Conservation (phyloP, 2,329 filamentous ascomycete species). For the Celoporthe dispersa region DNA sequence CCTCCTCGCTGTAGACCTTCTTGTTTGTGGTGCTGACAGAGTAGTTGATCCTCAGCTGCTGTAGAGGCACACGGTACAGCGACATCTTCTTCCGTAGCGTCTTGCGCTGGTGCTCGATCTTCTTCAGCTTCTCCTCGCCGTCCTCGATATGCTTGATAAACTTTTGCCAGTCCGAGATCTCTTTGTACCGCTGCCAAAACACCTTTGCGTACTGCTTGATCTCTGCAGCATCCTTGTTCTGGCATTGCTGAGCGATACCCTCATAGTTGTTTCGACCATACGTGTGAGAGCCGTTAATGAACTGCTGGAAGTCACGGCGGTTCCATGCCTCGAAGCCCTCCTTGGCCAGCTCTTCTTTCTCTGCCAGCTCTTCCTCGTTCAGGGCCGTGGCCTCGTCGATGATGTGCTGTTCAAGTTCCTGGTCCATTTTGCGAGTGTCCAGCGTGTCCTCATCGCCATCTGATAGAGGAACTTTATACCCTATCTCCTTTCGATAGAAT, state of each 20-base stretch:
- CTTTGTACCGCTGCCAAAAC: constrained; percentile 94
- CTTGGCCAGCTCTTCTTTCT: constrained; percentile 80
- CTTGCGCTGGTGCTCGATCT: constrained; percentile 90
- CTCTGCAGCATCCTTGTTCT: constrained; percentile 84
- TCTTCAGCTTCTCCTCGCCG: constrained; percentile 86
- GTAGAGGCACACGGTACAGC: constrained; percentile 94
- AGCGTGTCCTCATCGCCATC: constrained; percentile 86
- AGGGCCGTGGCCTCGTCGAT: constrained; percentile 90
- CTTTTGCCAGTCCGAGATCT: constrained; percentile 88
- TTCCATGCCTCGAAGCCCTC: constrained; percentile 96
- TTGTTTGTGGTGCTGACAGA: constrained; percentile 99
- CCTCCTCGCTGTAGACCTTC: constrained; percentile 98
- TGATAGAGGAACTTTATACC: constrained; percentile 87
- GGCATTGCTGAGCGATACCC: constrained; percentile 84
- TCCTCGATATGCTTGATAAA: constrained; percentile 88
- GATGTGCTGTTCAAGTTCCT: constrained; percentile 84
- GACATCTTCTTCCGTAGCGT: constrained; percentile 94
- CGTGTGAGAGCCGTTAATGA: constrained; percentile 92
- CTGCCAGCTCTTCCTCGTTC: constrained; percentile 85
- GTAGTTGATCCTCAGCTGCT: constrained; percentile 98
- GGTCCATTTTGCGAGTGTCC: constrained; percentile 83
- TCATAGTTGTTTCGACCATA: constrained; percentile 87
- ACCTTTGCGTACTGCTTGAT: constrained; percentile 91
- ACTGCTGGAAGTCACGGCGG: constrained; percentile 96
- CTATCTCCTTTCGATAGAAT: constrained; percentile 93